phyloP scores from a whole-genome alignment of 441 rosid genomes.

The Isatis lusitanica region DNA sequence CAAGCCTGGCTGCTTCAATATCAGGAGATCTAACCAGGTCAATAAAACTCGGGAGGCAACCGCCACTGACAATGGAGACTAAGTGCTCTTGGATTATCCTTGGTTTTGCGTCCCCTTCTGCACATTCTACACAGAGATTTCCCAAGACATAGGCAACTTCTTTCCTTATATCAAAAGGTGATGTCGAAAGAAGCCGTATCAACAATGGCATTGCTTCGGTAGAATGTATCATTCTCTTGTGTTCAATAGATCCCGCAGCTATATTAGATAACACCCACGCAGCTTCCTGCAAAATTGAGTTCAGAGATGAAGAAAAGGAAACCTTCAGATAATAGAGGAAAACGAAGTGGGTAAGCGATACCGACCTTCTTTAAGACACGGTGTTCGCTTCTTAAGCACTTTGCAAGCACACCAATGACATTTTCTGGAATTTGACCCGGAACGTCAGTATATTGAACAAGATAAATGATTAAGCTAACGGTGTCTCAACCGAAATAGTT shows the following conservation, averaged over 20 bases:
- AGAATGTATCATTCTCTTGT: conserved; percentile 67
- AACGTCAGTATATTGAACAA: conserved; percentile 23
- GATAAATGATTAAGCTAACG: conserved; percentile 13
- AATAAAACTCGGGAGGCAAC: conserved; percentile 84
- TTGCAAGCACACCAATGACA: conserved; percentile 64
- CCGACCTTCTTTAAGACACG: conserved; percentile 88
- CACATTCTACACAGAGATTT: conserved; percentile 83
- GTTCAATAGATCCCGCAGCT: conserved; percentile 92
- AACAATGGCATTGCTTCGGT: conserved; percentile 71
- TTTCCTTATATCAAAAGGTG: conserved; percentile 85
- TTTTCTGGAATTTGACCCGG: conserved; percentile 50
- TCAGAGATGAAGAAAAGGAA: background rate
- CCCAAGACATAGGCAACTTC: conserved; percentile 94
- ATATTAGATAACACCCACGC: conserved; percentile 95
- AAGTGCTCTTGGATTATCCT: conserved; percentile 69
- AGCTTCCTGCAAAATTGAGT: conserved; percentile 63
- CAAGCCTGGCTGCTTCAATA: conserved; percentile 81
- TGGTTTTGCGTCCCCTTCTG: conserved; percentile 62
- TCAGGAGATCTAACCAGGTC: conserved; percentile 84
- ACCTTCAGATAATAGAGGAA: background rate
- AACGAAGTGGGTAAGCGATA: background rate
- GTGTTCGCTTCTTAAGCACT: conserved; percentile 91
- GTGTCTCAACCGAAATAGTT: conserved; percentile 13
- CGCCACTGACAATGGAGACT: conserved; percentile 66
- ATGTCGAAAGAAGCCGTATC: conserved; percentile 64